Evolutionary conservation across 352 stramenopile species (phyloP).

Genomic region (Blastocystis sp.): DNA sequence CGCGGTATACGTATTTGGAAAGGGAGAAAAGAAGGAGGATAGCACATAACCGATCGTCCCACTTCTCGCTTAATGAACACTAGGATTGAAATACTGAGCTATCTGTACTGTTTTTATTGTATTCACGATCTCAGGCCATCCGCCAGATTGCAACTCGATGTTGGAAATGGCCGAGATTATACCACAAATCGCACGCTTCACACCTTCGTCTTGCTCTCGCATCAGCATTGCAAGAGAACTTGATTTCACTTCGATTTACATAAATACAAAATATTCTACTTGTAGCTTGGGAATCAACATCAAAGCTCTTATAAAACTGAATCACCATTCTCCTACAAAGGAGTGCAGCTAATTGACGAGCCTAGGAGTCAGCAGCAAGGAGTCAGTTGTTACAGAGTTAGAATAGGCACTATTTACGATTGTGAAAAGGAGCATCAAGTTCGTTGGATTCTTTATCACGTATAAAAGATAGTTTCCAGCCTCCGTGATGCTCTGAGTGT

Average conservation of each 20-base stretch:
- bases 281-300: background rate
- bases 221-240: background rate
- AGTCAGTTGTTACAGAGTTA: background rate
- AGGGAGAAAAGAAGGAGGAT: conserved; percentile 57
- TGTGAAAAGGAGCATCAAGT: conserved; percentile 16
- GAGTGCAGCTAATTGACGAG: background rate
- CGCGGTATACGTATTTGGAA: background rate
- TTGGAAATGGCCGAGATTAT: conserved; percentile 45
- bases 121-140: conserved; percentile 2
- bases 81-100: background rate
- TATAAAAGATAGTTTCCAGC: background rate
- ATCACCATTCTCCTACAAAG: conserved; percentile 48
- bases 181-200: conserved; percentile 14
- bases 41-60: background rate
- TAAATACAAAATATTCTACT: background rate
- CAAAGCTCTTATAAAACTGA: conserved; percentile 40
- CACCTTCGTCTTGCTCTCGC: background rate
- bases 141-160: background rate
- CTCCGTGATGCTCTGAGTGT: conserved; percentile 23
- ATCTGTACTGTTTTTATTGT: background rate
- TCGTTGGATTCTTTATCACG: background rate
- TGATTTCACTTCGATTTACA: conserved; percentile 9
- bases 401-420: background rate
- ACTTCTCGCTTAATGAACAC: background rate
- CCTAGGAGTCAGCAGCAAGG: background rate